Percentiles rank a stretch among this genome's conserved stretches.
These are phyloP conservation scores for Cryomyces minteri DNA, from an alignment of 495 filamentous ascomycete species.

Conservation along the genomic window DNA sequence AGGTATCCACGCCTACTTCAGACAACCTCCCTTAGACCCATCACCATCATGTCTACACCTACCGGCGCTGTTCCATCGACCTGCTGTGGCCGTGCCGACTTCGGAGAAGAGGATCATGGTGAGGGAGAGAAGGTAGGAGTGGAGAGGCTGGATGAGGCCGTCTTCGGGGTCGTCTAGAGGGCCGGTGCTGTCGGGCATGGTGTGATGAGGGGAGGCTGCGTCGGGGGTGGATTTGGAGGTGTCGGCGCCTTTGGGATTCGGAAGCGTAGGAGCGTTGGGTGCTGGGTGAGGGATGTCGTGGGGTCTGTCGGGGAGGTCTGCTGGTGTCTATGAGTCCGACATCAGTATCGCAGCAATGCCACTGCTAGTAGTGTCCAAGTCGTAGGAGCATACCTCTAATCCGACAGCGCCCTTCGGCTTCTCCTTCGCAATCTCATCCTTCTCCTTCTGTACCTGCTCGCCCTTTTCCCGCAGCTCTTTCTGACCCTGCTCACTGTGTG, in stretches of 20 bases:
- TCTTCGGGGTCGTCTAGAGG: slow-evolving; percentile 25
- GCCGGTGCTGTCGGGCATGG: slow-evolving; percentile 13
- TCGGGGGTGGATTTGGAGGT: neutral
- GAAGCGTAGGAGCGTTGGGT: slow-evolving; percentile 27
- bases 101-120: slow-evolving; percentile 98
- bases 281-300: slow-evolving; percentile 62
- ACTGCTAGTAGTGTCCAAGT: no score
- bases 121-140: slow-evolving; percentile 81
- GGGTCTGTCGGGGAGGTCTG: slow-evolving; percentile 59
- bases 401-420: slow-evolving; percentile 31
- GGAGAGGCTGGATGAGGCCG: slow-evolving; percentile 62
- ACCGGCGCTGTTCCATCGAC: slow-evolving; percentile 31
- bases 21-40: neutral
- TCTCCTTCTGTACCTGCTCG: slow-evolving; percentile 19
- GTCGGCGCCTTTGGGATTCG: slow-evolving; percentile 1
- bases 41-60: slow-evolving; percentile 3
- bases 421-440: slow-evolving; percentile 17
- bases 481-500: slow-evolving; percentile 54
- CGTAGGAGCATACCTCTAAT: slow-evolving; percentile 38
- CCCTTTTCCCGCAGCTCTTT: slow-evolving; percentile 21
- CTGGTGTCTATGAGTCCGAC: slow-evolving; percentile 48
- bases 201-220: neutral
- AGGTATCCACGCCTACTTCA: no score
- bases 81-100: slow-evolving; percentile 58
- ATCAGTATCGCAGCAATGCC: no score